Evolutionary conservation across 768 basidiomycete species (phyloP).

Genomic region (Mycena sanguinolenta): DNA sequence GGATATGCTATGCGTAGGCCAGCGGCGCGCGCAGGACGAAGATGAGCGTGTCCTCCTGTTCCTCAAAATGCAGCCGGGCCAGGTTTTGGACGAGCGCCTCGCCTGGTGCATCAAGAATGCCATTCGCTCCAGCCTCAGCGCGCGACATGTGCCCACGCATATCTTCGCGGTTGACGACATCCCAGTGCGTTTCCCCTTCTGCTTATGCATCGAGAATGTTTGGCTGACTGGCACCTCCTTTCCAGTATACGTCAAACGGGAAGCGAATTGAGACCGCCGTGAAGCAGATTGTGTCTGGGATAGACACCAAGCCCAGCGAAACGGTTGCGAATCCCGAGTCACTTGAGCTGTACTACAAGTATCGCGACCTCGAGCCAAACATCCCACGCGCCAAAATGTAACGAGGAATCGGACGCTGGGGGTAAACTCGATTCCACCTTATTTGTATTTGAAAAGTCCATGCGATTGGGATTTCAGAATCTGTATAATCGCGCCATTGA

Average conservation of each 20-base stretch:
- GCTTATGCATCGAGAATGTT: too few relatives aligned
- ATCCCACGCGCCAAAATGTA: too few relatives aligned
- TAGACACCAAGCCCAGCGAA: slow-evolving; percentile 74
- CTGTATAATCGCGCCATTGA: too few relatives aligned
- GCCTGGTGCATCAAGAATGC: slow-evolving; percentile 64
- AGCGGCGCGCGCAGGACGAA: slow-evolving; percentile 68
- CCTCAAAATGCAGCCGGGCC: slow-evolving; percentile 70
- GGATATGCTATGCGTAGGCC: slow-evolving; percentile 82
- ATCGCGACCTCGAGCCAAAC: slow-evolving; percentile 60
- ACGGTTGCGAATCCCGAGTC: slow-evolving; percentile 84
- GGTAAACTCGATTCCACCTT: too few relatives aligned
- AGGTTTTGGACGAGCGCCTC: slow-evolving; percentile 59
- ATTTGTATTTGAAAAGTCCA: too few relatives aligned
- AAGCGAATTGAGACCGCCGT: slow-evolving; percentile 87
- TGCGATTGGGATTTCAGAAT: too few relatives aligned
- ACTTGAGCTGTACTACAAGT: slow-evolving; percentile 74
- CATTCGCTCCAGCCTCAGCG: slow-evolving; percentile 72
- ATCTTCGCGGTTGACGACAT: slow-evolving; percentile 76
- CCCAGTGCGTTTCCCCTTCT: slow-evolving; percentile 62
- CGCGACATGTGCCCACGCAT: slow-evolving; percentile 80
- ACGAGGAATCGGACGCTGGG: too few relatives aligned
- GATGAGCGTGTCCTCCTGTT: slow-evolving; percentile 86
- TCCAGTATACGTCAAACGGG: slow-evolving; percentile 79
- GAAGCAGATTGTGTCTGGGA: slow-evolving; percentile 80
- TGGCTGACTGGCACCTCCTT: too few relatives aligned